Conservation (phyloP, 2,329 filamentous ascomycete species). For the Penicillium sumatraense region DNA sequence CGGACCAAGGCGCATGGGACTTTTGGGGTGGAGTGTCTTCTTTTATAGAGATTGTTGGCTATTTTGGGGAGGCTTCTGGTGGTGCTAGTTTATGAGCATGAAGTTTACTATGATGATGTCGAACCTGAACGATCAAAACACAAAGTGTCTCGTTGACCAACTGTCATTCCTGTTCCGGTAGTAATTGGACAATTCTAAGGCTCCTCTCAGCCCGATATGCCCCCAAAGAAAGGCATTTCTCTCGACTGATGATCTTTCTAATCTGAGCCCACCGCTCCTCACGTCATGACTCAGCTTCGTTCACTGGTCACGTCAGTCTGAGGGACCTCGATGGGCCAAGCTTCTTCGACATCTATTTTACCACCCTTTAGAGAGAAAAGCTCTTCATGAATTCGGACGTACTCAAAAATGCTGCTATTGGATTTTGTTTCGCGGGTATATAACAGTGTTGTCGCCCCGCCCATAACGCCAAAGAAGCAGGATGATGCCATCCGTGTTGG, state of each 20-base stretch:
- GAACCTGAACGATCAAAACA: background rate
- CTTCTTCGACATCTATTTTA: no score
- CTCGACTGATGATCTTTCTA: background rate
- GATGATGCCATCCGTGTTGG: constrained; percentile 24
- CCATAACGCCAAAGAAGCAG: constrained; percentile 6
- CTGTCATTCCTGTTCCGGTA: background rate
- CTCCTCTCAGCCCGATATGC: no score
- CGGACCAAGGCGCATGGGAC: background rate
- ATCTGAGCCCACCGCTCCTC: background rate
- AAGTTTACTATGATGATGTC: background rate
- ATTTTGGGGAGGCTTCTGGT: background rate
- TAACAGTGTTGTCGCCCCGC: background rate
- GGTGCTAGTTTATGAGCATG: background rate
- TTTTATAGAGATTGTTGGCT: background rate
- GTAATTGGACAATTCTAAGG: background rate
- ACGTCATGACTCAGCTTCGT: background rate
- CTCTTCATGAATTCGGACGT: no score
- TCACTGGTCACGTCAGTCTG: background rate
- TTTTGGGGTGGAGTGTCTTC: background rate
- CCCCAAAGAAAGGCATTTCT: background rate
- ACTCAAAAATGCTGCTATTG: background rate
- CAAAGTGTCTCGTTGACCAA: background rate
- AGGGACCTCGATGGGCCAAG: no score
- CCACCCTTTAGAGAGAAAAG: no score
- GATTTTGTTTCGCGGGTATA: background rate